Evolutionary conservation across 169 alveolate genomes (phyloP).

Genomic region (Plasmodium cynomolgi): DNA sequence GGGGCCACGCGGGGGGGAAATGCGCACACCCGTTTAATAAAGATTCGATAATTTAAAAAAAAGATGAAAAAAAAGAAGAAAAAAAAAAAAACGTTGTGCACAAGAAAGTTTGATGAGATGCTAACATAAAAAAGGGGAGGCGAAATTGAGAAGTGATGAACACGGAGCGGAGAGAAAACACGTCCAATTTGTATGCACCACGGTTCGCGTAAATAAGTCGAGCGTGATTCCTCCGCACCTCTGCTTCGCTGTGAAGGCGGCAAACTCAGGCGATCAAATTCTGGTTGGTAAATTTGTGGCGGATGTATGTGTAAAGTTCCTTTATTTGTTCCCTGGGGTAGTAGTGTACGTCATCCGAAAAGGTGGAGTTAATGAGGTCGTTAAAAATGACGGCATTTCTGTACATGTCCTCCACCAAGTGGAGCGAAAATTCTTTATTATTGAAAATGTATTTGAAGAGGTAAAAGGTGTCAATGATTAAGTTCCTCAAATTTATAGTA

Average conservation of each 20-base stretch:
- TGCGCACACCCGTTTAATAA: not conserved
- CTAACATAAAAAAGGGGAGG: conserved; percentile 13
- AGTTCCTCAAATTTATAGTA: conserved; percentile 42
- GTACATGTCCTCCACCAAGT: conserved; percentile 44
- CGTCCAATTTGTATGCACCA: not conserved
- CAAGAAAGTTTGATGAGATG: not conserved
- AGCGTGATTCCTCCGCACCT: not conserved
- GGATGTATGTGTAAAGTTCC: conserved; percentile 34
- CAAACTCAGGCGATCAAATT: conserved; percentile 23
- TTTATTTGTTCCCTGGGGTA: conserved; percentile 71
- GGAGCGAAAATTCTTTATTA: conserved; percentile 32
- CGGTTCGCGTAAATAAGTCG: not conserved
- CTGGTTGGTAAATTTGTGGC: conserved; percentile 47
- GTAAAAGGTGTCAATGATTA: conserved; percentile 60
- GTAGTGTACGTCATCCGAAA: conserved; percentile 38
- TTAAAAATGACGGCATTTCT: conserved; percentile 23
- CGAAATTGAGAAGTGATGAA: not conserved
- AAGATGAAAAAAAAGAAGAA: not conserved
- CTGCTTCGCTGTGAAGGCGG: not conserved
- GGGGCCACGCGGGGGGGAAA: not conserved
- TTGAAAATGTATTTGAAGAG: conserved; percentile 59
- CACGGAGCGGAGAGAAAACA: not conserved
- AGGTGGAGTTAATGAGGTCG: conserved; percentile 19
- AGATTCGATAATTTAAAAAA: conserved; percentile 5
- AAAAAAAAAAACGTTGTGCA: not conserved